Percentiles rank a stretch among this genome's conserved stretches.
These are phyloP conservation scores for Pulveroboletus ravenelii DNA, from an alignment of 768 basidiomycete species.

Conservation along the genomic window DNA sequence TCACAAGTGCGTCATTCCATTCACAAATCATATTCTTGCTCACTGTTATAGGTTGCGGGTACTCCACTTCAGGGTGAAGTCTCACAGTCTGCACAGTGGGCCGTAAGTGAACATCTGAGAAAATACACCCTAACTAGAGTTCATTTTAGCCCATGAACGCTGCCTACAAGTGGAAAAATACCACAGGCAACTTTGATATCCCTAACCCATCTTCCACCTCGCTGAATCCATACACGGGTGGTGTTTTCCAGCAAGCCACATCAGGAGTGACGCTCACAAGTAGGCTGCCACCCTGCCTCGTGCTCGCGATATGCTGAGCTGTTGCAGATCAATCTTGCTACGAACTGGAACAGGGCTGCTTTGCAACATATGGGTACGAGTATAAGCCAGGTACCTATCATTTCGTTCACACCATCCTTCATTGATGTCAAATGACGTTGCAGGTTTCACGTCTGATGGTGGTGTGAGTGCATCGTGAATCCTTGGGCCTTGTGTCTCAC, in stretches of 20 bases:
- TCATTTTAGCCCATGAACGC: conserved; percentile 68
- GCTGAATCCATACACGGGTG: conserved; percentile 69
- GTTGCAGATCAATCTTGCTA: conserved; percentile 66
- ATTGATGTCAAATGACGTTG: not conserved
- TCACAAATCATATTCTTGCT: not conserved
- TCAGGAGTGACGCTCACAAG: conserved; percentile 63
- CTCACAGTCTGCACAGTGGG: conserved; percentile 84
- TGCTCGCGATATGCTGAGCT: not conserved
- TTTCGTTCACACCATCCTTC: not conserved
- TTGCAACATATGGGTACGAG: conserved; percentile 74
- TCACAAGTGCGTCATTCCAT: conserved; percentile 49
- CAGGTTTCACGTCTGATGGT: conserved; percentile 32
- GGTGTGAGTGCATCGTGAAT: conserved; percentile 39
- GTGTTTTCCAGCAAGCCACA: conserved; percentile 78
- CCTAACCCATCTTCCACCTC: conserved; percentile 44
- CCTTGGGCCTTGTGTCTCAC: conserved; percentile 2
- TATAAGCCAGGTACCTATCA: conserved; percentile 56
- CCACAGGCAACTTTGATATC: conserved; percentile 53
- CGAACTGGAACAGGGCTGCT: conserved; percentile 44
- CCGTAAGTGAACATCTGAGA: conserved; percentile 40
- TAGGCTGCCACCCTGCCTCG: conserved; percentile 23
- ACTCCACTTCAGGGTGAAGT: conserved; percentile 49
- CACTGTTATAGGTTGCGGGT: conserved; percentile 32
- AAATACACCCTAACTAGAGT: not conserved
- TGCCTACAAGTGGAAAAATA: conserved; percentile 66